These are phyloP conservation scores for Mycena amicta DNA, from an alignment of 768 basidiomycete species.

Conservation along the genomic window DNA sequence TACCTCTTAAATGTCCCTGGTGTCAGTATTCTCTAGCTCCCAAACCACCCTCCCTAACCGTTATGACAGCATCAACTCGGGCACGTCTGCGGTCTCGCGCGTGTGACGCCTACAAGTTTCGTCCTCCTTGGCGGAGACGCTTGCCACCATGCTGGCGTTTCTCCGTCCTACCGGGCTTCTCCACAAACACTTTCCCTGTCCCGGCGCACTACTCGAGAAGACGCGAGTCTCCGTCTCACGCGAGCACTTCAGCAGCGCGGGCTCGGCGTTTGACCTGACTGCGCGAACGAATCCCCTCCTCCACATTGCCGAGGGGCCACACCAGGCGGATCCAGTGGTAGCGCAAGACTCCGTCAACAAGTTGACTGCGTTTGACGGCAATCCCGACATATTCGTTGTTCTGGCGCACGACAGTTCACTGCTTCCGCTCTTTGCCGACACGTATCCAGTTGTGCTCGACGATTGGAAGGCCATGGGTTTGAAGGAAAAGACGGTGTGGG, in stretches of 20 bases:
- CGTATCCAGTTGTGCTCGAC: slow-evolving; percentile 15
- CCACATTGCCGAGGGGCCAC: slow-evolving; percentile 1
- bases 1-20: slow-evolving; percentile 21
- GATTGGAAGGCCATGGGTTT: slow-evolving; percentile 24
- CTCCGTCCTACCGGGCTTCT: slow-evolving; percentile 21
- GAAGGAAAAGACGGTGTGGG: slow-evolving; percentile 21
- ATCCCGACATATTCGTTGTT: slow-evolving; percentile 21
- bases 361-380: slow-evolving; percentile 19
- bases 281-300: slow-evolving; percentile 9
- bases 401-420: slow-evolving; percentile 23
- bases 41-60: neutral
- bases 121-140: slow-evolving; percentile 22
- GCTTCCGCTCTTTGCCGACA: slow-evolving; percentile 3
- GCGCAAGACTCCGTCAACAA: slow-evolving; percentile 13
- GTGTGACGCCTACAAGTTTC: slow-evolving; percentile 16
- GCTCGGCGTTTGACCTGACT: neutral
- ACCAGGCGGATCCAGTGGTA: slow-evolving; percentile 11
- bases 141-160: slow-evolving; percentile 20
- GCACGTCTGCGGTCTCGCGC: slow-evolving; percentile 20
- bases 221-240: neutral
- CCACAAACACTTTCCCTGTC: slow-evolving; percentile 12
- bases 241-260: neutral
- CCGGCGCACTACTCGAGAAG: slow-evolving; percentile 1
- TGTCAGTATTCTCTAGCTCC: slow-evolving; percentile 1
- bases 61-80: slow-evolving; percentile 17